These are phyloP conservation scores for Stachybotrys chartarum DNA, from an alignment of 2,329 filamentous ascomycete genomes.

Conservation along the genomic window DNA sequence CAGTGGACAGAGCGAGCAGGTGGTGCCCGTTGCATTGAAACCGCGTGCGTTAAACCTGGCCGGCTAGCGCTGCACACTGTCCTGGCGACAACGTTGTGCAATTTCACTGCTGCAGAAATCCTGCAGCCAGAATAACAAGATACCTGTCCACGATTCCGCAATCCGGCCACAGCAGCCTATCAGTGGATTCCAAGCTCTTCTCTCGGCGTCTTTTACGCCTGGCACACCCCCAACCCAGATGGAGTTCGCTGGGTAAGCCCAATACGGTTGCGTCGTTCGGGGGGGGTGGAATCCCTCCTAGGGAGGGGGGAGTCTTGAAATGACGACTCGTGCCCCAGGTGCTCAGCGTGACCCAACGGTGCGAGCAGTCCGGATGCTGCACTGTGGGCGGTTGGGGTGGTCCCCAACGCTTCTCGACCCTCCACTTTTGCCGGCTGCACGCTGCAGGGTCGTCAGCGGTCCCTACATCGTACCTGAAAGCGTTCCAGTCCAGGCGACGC, in stretches of 20 bases:
- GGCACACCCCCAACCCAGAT: no score
- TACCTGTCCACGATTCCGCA: no score
- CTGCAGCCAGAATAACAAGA: no score
- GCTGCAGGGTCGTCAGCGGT: background rate
- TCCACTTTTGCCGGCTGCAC: background rate
- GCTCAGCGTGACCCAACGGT: constrained; percentile 11
- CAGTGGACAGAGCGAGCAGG: background rate
- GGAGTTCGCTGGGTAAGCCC: background rate
- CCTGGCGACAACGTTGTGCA: no score
- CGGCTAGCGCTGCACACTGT: no score
- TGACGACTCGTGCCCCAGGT: background rate
- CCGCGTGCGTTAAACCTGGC: no score
- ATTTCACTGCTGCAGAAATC: no score
- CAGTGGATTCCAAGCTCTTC: background rate
- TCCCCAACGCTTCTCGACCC: no score
- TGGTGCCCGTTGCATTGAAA: no score
- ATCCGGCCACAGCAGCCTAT: no score
- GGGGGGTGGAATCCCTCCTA: background rate
- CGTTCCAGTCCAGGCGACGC: background rate
- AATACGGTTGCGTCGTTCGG: background rate
- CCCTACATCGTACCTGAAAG: background rate
- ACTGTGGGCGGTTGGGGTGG: background rate
- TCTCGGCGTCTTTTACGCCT: background rate
- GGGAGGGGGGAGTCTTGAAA: background rate
- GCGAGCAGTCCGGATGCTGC: background rate